Conservation (phyloP, 2,329 filamentous ascomycete species). For the Pezicula carpinea region DNA sequence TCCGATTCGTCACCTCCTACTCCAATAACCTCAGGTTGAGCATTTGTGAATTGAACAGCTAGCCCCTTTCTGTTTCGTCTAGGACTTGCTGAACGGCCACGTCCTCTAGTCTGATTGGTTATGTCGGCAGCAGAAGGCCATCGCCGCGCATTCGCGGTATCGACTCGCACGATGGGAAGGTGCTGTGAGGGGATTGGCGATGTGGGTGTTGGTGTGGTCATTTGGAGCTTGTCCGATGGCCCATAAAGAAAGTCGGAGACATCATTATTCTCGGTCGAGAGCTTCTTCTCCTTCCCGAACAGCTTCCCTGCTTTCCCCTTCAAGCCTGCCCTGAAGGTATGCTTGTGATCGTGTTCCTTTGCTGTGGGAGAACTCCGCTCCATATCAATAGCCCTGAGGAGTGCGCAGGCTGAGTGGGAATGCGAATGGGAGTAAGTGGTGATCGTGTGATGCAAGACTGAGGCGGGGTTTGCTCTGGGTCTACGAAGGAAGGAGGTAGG, state of each 20-base stretch:
- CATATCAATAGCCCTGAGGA: constrained; percentile 13
- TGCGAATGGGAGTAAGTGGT: too few species aligned
- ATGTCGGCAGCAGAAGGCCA: constrained; percentile 45
- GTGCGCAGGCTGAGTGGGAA: too few species aligned
- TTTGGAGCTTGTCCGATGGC: constrained; percentile 48
- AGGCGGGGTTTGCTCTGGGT: too few species aligned
- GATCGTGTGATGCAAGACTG: too few species aligned
- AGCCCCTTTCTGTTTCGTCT: constrained; percentile 59
- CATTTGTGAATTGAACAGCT: constrained; percentile 68
- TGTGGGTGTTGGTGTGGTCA: constrained; percentile 44
- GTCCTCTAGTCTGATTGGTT: constrained; percentile 13
- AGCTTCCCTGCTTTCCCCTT: constrained; percentile 46
- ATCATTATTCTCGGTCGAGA: constrained; percentile 34
- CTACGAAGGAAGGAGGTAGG: too few species aligned
- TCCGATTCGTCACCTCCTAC: constrained; percentile 87
- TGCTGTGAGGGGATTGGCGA: constrained; percentile 9
- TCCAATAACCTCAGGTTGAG: constrained; percentile 76
- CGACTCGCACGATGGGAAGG: constrained; percentile 31
- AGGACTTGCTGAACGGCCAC: constrained; percentile 27
- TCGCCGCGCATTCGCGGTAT: constrained; percentile 43
- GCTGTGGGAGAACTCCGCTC: constrained; percentile 14
- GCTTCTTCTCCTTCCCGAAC: constrained; percentile 32
- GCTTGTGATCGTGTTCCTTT: constrained; percentile 24
- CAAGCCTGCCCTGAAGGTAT: constrained; percentile 37
- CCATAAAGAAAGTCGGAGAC: constrained; percentile 57